These are phyloP conservation scores for Pyrrhoderma noxium DNA, from an alignment of 1,284 basidiomycete genomes.

Conservation along the genomic window DNA sequence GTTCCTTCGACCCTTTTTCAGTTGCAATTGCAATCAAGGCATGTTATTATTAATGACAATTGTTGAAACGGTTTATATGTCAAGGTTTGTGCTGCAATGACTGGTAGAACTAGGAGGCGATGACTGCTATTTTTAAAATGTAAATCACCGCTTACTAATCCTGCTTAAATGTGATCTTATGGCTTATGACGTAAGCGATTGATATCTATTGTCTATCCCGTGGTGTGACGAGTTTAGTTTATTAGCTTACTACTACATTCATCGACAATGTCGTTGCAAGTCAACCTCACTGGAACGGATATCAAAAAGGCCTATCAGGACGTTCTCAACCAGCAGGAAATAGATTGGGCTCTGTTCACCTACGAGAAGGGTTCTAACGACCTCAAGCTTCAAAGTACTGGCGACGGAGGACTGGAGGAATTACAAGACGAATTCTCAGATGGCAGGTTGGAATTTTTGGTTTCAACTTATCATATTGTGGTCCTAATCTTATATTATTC, in stretches of 20 bases:
- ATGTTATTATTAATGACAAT: too few species aligned
- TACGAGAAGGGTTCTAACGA: slow-evolving; percentile 87
- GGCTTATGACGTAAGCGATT: too few species aligned
- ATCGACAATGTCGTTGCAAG: slow-evolving; percentile 61
- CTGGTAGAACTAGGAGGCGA: too few species aligned
- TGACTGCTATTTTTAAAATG: too few species aligned
- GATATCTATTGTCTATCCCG: too few species aligned
- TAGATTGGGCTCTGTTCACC: slow-evolving; percentile 84
- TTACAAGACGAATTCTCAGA: slow-evolving; percentile 93
- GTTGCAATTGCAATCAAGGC: too few species aligned
- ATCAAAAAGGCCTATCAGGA: slow-evolving; percentile 76
- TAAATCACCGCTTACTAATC: too few species aligned
- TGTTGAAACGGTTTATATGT: too few species aligned
- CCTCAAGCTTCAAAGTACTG: slow-evolving; percentile 81
- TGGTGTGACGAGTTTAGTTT: too few species aligned
- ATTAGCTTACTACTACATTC: neutral
- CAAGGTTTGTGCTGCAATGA: too few species aligned
- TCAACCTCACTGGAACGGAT: slow-evolving; percentile 67
- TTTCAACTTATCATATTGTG: neutral
- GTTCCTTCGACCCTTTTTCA: too few species aligned
- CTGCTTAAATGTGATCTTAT: too few species aligned
- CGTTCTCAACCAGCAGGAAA: slow-evolving; percentile 64
- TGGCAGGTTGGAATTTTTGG: slow-evolving; percentile 54
- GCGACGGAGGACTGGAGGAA: slow-evolving; percentile 84
- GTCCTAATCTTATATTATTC: slow-evolving; percentile 4